These are phyloP conservation scores for Eucalyptus sideroxylon DNA, from an alignment of 345 rosid species.

Conservation along the genomic window DNA sequence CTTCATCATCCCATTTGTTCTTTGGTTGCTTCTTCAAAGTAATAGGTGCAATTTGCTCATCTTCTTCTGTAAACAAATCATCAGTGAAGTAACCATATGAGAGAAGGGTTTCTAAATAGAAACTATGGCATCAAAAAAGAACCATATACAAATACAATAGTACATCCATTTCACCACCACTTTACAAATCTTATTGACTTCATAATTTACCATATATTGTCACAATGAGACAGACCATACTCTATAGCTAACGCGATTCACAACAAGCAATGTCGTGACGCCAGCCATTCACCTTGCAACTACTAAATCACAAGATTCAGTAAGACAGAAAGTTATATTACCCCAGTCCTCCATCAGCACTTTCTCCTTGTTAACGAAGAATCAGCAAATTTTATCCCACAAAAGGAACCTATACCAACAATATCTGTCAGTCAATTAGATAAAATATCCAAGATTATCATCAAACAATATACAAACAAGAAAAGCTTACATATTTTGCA, in stretches of 20 bases:
- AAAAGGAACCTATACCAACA: neutral
- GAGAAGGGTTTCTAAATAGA: neutral
- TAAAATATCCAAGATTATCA: neutral
- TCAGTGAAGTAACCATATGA: neutral
- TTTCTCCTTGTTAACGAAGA: neutral
- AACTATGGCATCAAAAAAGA: neutral
- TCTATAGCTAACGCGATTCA: neutral
- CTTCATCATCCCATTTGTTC: constrained; percentile 91
- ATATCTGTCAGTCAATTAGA: neutral
- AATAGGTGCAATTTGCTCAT: constrained; percentile 50
- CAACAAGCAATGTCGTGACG: neutral
- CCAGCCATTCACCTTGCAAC: neutral
- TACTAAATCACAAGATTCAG: neutral
- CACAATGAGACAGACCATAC: neutral
- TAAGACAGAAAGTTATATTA: neutral
- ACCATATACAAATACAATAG: neutral
- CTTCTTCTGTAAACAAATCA: constrained; percentile 25
- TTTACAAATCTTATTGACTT: neutral
- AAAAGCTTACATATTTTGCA: neutral
- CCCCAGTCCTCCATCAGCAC: constrained; percentile 36
- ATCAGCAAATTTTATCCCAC: neutral
- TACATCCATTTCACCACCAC: neutral
- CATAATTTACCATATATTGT: neutral
- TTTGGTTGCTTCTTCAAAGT: constrained; percentile 31
- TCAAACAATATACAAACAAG: neutral